These are phyloP conservation scores for Sequoiadendron giganteum DNA, from an alignment of 75 land plant genomes.

Conservation along the genomic window DNA sequence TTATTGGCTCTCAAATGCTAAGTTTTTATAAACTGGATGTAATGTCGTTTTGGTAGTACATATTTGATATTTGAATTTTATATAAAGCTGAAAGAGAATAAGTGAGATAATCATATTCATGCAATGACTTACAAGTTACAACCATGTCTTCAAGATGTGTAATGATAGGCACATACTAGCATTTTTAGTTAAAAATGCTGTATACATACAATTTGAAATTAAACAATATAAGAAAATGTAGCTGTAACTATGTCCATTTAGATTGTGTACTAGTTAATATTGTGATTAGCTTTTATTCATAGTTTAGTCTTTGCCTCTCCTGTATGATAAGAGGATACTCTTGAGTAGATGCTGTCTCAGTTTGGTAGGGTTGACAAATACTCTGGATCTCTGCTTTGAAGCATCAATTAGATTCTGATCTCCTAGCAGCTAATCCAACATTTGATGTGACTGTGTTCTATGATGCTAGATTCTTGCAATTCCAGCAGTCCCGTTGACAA, in stretches of 20 bases:
- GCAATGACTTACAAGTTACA: background rate
- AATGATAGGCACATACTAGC: background rate
- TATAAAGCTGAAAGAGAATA: background rate
- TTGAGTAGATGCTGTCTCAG: background rate
- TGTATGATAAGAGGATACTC: background rate
- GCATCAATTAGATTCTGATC: background rate
- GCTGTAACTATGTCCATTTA: background rate
- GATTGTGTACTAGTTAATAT: background rate
- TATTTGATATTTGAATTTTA: background rate
- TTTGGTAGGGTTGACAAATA: background rate
- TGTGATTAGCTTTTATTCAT: background rate
- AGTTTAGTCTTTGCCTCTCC: background rate
- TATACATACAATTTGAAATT: background rate
- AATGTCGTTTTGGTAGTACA: background rate
- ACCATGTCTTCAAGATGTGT: background rate
- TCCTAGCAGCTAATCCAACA: background rate
- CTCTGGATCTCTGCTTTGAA: conserved; percentile 8
- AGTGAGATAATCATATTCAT: background rate
- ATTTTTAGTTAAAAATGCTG: background rate
- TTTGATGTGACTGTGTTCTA: background rate
- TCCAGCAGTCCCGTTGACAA: conserved; percentile 98
- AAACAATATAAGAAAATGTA: background rate
- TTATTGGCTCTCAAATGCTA: background rate
- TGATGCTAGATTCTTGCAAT: conserved; percentile 81
- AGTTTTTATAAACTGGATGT: background rate